phyloP scores from a whole-genome alignment of 164 flowering plant species.

The Annona cherimola region DNA sequence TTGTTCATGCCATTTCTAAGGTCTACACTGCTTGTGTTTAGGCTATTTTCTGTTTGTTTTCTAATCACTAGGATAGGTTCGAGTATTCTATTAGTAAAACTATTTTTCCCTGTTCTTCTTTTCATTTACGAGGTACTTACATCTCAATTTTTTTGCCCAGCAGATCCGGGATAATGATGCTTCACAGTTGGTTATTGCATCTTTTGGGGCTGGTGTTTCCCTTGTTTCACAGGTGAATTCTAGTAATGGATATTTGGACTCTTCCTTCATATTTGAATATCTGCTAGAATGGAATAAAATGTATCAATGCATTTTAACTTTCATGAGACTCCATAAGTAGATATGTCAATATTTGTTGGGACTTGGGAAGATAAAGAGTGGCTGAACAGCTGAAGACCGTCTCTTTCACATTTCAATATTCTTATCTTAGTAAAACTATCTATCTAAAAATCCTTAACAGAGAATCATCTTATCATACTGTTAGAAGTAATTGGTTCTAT shows the following conservation, averaged over 20 bases:
- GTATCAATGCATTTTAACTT: too few species aligned
- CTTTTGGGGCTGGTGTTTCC: slow-evolving; percentile 74
- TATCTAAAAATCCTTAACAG: too few species aligned
- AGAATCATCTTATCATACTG: too few species aligned
- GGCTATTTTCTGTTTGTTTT: neutral
- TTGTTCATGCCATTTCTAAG: slow-evolving; percentile 74
- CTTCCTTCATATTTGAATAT: neutral
- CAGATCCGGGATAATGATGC: slow-evolving; percentile 45
- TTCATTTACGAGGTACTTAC: slow-evolving; percentile 3
- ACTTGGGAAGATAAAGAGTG: too few species aligned
- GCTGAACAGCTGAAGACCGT: too few species aligned
- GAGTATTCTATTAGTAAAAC: neutral
- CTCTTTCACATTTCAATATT: too few species aligned
- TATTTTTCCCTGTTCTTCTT: neutral
- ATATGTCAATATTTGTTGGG: too few species aligned
- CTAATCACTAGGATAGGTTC: neutral
- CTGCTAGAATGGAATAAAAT: neutral
- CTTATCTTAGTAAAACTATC: too few species aligned
- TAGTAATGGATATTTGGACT: neutral
- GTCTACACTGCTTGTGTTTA: slow-evolving; percentile 27
- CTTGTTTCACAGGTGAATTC: slow-evolving; percentile 54
- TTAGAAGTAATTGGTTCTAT: too few species aligned
- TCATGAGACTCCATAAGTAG: too few species aligned
- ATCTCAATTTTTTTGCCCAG: slow-evolving; percentile 24
- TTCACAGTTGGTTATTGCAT: slow-evolving; percentile 63